These are phyloP conservation scores for Leccinellum albellum DNA, from an alignment of 768 basidiomycete genomes.

Conservation along the genomic window DNA sequence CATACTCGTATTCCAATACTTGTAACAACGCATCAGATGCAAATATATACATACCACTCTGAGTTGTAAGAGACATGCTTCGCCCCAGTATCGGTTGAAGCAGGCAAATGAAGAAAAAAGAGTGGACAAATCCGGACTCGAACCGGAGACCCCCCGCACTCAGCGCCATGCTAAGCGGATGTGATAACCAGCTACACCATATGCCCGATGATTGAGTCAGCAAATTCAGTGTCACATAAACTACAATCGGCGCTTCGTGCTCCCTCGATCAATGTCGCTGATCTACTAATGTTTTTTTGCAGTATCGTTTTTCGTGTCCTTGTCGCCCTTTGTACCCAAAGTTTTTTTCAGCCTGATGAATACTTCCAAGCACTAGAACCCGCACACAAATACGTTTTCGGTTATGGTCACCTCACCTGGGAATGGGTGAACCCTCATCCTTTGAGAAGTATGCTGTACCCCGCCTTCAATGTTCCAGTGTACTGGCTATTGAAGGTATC, in stretches of 20 bases:
- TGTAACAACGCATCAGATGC: neutral
- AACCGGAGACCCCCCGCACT: slow-evolving; percentile 39
- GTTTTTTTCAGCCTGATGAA: slow-evolving; percentile 97
- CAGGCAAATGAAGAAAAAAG: too few species aligned
- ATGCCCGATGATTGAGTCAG: slow-evolving; percentile 17
- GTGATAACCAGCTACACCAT: slow-evolving; percentile 41
- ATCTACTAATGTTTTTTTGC: slow-evolving; percentile 19
- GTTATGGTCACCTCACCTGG: slow-evolving; percentile 92
- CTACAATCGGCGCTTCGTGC: neutral
- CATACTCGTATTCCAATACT: neutral
- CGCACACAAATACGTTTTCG: slow-evolving; percentile 84
- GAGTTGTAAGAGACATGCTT: neutral
- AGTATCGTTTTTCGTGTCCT: slow-evolving; percentile 51
- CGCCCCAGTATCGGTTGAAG: neutral
- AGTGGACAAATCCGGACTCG: slow-evolving; percentile 39
- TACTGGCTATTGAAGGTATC: slow-evolving; percentile 66
- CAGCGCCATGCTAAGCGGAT: slow-evolving; percentile 37
- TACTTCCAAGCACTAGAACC: slow-evolving; percentile 94
- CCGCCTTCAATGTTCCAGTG: slow-evolving; percentile 72
- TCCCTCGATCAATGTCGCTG: neutral
- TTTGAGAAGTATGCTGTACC: slow-evolving; percentile 79
- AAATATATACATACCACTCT: neutral
- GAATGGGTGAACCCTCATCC: slow-evolving; percentile 78
- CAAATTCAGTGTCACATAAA: neutral
- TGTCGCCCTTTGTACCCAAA: slow-evolving; percentile 67